phyloP scores from a whole-genome alignment of 1,139 yeast species.

The Diutina neorugosa region DNA sequence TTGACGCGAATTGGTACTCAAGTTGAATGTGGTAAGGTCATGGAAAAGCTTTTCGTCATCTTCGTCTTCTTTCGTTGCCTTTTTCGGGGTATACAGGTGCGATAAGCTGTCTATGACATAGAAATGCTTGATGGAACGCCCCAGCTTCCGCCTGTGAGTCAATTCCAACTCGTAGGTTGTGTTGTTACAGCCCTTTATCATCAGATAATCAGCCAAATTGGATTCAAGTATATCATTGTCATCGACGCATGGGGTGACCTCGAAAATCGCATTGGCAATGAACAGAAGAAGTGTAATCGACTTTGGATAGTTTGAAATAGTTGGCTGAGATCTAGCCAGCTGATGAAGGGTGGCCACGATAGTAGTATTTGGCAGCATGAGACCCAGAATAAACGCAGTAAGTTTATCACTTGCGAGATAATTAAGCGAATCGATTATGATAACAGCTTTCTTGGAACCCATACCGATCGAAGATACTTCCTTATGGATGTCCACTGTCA shows the following conservation, averaged over 20 bases:
- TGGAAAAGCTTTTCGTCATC: slow-evolving; percentile 38
- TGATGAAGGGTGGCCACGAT: slow-evolving; percentile 53
- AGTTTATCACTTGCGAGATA: slow-evolving; percentile 37
- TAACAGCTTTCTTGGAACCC: slow-evolving; percentile 16
- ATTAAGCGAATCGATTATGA: slow-evolving; percentile 61
- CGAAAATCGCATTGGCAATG: slow-evolving; percentile 63
- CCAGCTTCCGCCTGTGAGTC: slow-evolving; percentile 71
- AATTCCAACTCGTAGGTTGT: slow-evolving; percentile 35
- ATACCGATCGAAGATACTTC: slow-evolving; percentile 13
- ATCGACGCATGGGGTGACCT: slow-evolving; percentile 32
- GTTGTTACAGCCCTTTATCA: slow-evolving; percentile 31
- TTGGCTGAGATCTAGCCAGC: slow-evolving; percentile 9
- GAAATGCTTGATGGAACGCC: slow-evolving; percentile 52
- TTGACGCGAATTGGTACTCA: slow-evolving; percentile 65
- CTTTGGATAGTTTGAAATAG: slow-evolving; percentile 45
- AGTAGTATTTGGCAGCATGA: slow-evolving; percentile 43
- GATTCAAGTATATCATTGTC: slow-evolving; percentile 36
- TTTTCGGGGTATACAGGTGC: slow-evolving; percentile 20
- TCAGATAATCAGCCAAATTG: slow-evolving; percentile 34
- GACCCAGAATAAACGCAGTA: slow-evolving; percentile 38
- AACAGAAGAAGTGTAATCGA: slow-evolving; percentile 39
- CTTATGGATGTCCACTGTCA: slow-evolving; percentile 14
- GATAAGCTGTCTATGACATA: slow-evolving; percentile 40
- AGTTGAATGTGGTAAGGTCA: slow-evolving; percentile 77
- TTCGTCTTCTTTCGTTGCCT: slow-evolving; percentile 8